Conservation (phyloP, 108 stramenopile genomes). For the Nitzschia sp. region DNA sequence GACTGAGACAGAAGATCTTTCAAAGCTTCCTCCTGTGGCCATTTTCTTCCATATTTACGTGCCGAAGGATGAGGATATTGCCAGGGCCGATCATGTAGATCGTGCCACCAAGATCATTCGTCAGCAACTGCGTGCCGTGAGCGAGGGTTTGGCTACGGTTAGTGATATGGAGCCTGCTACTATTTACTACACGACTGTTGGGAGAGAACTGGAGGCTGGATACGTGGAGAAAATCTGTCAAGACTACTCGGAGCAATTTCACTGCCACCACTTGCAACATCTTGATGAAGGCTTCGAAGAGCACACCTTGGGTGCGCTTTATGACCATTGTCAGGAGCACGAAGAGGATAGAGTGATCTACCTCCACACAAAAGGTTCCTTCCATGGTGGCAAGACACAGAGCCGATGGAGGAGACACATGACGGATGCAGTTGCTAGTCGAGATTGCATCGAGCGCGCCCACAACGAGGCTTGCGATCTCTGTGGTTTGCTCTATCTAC, state of each 20-base stretch:
- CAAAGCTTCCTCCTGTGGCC: background rate
- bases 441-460: background rate
- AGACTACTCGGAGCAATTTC: background rate
- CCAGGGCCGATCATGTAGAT: too few species aligned
- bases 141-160: background rate
- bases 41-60: conserved; percentile 12
- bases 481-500: background rate
- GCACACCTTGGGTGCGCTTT: background rate
- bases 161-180: background rate
- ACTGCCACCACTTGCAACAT: conserved; percentile 15
- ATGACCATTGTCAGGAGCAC: conserved; percentile 9
- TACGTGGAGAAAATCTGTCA: conserved; percentile 1
- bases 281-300: conserved; percentile 8
- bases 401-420: conserved; percentile 3
- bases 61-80: background rate
- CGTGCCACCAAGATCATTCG: background rate
- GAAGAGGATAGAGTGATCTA: background rate
- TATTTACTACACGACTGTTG: conserved; percentile 2
- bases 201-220: background rate
- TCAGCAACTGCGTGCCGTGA: background rate
- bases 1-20: too few species aligned
- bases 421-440: background rate
- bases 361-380: conserved; percentile 5
- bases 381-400: background rate
- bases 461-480: background rate